phyloP scores from a whole-genome alignment of 768 basidiomycete genomes.

The Mycena galopus region DNA sequence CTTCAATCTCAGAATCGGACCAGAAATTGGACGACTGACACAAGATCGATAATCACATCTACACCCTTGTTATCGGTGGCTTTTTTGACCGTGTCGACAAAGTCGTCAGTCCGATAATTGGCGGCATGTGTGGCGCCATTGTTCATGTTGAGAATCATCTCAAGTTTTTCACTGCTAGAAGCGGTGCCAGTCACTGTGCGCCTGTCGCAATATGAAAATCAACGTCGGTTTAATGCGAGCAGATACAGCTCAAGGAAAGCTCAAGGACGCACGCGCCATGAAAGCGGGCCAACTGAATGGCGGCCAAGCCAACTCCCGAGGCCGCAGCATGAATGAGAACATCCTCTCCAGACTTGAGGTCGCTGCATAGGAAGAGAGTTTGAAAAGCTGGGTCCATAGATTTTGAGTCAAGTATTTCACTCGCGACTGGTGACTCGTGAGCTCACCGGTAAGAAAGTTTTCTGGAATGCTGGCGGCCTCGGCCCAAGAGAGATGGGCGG shows the following conservation, averaged over 20 bases:
- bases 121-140: slow-evolving; percentile 79
- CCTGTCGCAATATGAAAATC: slow-evolving; percentile 50
- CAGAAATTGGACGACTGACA: slow-evolving; percentile 41
- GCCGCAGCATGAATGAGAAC: slow-evolving; percentile 93
- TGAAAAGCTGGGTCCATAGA: slow-evolving; percentile 57
- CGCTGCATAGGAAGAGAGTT: slow-evolving; percentile 70
- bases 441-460: slow-evolving; percentile 86
- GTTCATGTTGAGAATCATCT: slow-evolving; percentile 75
- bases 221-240: background rate
- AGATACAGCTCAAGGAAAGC: too few relatives aligned
- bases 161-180: slow-evolving; percentile 84
- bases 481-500: slow-evolving; percentile 78
- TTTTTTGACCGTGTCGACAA: slow-evolving; percentile 77
- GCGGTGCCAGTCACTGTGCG: slow-evolving; percentile 85
- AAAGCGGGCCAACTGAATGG: slow-evolving; percentile 85
- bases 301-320: slow-evolving; percentile 90
- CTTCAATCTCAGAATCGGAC: background rate
- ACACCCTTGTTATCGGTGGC: slow-evolving; percentile 79
- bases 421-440: slow-evolving; percentile 5
- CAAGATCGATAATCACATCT: slow-evolving; percentile 88
- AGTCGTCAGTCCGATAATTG: slow-evolving; percentile 89
- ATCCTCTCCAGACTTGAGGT: slow-evolving; percentile 76
- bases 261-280: slow-evolving; percentile 73
- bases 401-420: background rate
- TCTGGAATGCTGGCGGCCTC: slow-evolving; percentile 93